Percentiles rank a stretch among this genome's conserved stretches.
Evolutionary conservation across 2,329 filamentous ascomycete species (phyloP).

Genomic region (Calonectria crousiana): DNA sequence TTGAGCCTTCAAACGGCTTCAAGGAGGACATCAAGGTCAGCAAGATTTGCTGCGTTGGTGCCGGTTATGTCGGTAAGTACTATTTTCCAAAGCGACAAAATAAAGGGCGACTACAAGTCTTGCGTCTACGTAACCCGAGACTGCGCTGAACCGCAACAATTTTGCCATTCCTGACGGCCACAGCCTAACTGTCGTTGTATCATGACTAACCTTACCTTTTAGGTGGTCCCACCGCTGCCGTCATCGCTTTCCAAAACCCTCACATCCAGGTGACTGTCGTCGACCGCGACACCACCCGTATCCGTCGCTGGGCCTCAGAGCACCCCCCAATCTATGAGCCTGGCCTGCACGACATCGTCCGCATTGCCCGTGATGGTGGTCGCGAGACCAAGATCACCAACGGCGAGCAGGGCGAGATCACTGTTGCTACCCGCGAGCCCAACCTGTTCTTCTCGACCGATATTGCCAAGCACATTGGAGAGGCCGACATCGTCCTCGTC

Average conservation of each 20-base stretch:
- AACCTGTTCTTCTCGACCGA: conserved; percentile 83
- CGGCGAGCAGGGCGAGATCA: conserved; percentile 47
- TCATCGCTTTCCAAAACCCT: conserved; percentile 81
- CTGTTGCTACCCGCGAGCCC: conserved; percentile 60
- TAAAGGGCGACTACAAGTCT: background rate
- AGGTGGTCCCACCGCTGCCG: conserved; percentile 81
- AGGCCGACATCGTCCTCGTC: conserved; percentile 80
- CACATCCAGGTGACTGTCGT: conserved; percentile 80
- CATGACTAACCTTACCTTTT: conserved; percentile 28
- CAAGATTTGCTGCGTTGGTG: conserved; percentile 80
- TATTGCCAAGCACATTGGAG: conserved; percentile 69
- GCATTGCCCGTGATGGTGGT: conserved; percentile 71
- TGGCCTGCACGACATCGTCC: conserved; percentile 76
- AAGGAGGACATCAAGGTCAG: conserved; percentile 54
- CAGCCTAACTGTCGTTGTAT: conserved; percentile 27
- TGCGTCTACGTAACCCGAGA: background rate
- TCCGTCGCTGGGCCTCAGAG: conserved; percentile 79
- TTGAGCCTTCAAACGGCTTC: conserved; percentile 46
- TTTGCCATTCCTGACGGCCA: conserved; percentile 18
- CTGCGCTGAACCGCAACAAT: background rate
- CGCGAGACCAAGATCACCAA: conserved; percentile 57
- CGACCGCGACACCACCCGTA: conserved; percentile 74
- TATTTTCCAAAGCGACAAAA: background rate
- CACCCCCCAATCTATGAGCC: conserved; percentile 83
- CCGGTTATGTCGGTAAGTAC: conserved; percentile 79